phyloP scores from a whole-genome alignment of 108 stramenopile genomes.

The Pseudonitzschia multistriata region DNA sequence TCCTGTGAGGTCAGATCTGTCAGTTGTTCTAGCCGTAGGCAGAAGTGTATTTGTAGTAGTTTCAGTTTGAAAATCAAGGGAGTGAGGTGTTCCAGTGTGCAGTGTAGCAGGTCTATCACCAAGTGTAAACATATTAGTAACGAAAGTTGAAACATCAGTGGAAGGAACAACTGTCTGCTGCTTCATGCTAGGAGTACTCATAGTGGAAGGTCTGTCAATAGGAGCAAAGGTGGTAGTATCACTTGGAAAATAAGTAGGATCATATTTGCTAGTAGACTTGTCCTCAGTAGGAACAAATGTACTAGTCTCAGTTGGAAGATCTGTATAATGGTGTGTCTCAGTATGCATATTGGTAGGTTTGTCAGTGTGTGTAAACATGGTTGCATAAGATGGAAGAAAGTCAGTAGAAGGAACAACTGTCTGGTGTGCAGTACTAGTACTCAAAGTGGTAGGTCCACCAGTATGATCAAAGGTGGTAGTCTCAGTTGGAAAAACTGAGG shows the following conservation, averaged over 20 bases:
- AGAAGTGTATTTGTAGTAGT: neutral
- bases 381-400: neutral
- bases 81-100: too few relatives aligned
- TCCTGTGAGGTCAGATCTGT: too few relatives aligned
- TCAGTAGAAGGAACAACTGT: too few relatives aligned
- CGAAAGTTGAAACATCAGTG: neutral
- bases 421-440: too few relatives aligned
- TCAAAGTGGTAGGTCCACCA: too few relatives aligned
- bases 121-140: neutral
- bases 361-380: neutral
- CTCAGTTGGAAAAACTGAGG: too few relatives aligned
- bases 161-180: neutral
- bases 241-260: neutral
- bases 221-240: neutral
- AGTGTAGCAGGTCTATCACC: too few relatives aligned
- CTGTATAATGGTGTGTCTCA: neutral
- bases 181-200: neutral
- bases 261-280: neutral
- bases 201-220: neutral
- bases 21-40: too few relatives aligned
- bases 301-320: neutral
- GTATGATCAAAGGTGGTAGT: too few relatives aligned
- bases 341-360: neutral
- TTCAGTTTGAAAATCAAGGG: neutral
- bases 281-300: neutral